Conservation (phyloP, 2,329 filamentous ascomycete genomes). For the Fusarium siculi region DNA sequence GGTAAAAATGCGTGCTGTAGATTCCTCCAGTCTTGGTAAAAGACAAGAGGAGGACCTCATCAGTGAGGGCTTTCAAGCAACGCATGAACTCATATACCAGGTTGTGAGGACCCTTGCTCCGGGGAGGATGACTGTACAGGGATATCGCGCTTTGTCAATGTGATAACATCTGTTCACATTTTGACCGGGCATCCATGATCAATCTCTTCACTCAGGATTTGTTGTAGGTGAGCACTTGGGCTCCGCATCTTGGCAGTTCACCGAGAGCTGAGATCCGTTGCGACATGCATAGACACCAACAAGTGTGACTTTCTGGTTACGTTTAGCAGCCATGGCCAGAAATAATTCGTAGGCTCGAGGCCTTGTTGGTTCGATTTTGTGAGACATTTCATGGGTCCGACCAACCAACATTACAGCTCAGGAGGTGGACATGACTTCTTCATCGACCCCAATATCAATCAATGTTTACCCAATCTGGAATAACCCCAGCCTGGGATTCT, state of each 20-base stretch:
- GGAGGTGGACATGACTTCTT: conserved; percentile 11
- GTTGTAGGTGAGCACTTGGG: conserved; percentile 17
- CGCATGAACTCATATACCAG: neutral
- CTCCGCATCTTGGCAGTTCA: conserved; percentile 32
- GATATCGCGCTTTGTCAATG: conserved; percentile 31
- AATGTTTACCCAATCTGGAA: neutral
- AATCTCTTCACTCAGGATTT: conserved; percentile 32
- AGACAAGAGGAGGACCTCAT: neutral
- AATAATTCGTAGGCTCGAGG: conserved; percentile 33
- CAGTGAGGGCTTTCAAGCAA: neutral
- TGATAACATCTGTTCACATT: conserved; percentile 29
- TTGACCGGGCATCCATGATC: conserved; percentile 34
- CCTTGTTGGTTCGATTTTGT: conserved; percentile 31
- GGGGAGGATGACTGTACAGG: conserved; percentile 23
- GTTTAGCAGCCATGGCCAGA: neutral
- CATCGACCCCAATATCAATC: conserved; percentile 3
- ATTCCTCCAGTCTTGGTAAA: too few relatives aligned
- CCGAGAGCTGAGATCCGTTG: conserved; percentile 1
- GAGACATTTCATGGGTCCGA: conserved; percentile 30
- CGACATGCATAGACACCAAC: conserved; percentile 23
- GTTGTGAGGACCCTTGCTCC: conserved; percentile 16
- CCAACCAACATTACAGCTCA: neutral
- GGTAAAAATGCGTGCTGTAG: neutral
- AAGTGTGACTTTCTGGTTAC: neutral
- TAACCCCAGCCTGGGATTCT: conserved; percentile 17